Conservation (phyloP, 305 asterid genomes). For the Euphrasia arctica region DNA sequence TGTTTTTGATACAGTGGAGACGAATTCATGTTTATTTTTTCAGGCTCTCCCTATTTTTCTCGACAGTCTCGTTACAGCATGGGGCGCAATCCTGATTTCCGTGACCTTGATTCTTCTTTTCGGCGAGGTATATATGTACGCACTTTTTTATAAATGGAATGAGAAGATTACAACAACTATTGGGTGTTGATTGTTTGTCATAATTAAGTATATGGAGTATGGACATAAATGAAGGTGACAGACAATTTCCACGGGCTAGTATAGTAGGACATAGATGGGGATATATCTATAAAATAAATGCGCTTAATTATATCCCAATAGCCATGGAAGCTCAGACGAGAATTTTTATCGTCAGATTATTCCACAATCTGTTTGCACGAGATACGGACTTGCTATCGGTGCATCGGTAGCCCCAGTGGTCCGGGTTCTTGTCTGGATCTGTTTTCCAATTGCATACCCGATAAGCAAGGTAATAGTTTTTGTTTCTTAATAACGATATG, state of each 20-base stretch:
- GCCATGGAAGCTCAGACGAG: conserved; percentile 5
- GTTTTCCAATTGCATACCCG: conserved; percentile 82
- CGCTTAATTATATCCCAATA: neutral
- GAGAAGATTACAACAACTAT: neutral
- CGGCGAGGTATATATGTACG: conserved; percentile 57
- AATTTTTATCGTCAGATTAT: conserved; percentile 46
- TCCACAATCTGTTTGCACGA: conserved; percentile 82
- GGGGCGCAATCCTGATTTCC: conserved; percentile 74
- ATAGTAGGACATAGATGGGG: neutral
- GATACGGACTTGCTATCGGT: conserved; percentile 77
- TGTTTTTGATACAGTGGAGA: neutral
- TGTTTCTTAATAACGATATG: neutral
- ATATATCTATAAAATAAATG: neutral
- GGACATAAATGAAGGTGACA: neutral
- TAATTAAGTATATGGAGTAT: too few species aligned
- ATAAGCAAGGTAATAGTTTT: conserved; percentile 70
- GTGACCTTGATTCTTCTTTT: conserved; percentile 69
- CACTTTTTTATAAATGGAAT: neutral
- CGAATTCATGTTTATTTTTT: conserved; percentile 18
- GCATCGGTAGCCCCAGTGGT: conserved; percentile 65
- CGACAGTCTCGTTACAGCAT: conserved; percentile 48
- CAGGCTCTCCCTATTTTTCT: conserved; percentile 93
- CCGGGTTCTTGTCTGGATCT: conserved; percentile 64
- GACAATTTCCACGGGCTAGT: neutral
- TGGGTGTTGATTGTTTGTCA: too few species aligned